Evolutionary conservation across 106 monocot genomes (phyloP).

Genomic region (Acorus calamus): DNA sequence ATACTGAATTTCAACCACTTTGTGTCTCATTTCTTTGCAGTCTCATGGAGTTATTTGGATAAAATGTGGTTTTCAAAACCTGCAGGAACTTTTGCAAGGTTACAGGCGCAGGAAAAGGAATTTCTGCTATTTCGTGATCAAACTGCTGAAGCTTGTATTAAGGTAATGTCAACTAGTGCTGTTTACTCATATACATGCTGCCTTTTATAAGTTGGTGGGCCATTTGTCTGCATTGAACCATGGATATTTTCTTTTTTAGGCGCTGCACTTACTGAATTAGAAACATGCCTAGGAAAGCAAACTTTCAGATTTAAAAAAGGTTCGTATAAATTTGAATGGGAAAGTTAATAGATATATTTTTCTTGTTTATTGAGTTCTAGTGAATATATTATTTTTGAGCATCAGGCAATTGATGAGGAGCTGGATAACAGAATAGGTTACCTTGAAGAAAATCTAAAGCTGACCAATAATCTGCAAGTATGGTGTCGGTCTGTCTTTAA

Average conservation of each 20-base stretch:
- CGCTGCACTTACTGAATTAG: constrained; percentile 59
- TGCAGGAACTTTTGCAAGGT: constrained; percentile 57
- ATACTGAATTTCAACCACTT: too few relatives aligned
- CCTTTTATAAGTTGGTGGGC: too few relatives aligned
- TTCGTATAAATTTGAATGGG: constrained; percentile 8
- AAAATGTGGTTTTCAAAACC: too few relatives aligned
- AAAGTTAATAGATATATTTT: neutral
- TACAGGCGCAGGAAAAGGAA: constrained; percentile 58
- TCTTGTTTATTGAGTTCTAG: neutral
- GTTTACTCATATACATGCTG: too few relatives aligned
- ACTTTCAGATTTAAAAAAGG: constrained; percentile 59
- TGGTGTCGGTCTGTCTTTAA: neutral
- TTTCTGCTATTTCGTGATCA: constrained; percentile 47
- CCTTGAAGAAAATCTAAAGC: constrained; percentile 59
- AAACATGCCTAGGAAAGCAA: constrained; percentile 79
- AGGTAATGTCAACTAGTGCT: constrained; percentile 15
- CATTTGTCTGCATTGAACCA: too few relatives aligned
- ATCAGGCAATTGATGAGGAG: too few relatives aligned
- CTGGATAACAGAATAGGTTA: constrained; percentile 44
- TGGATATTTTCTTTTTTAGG: constrained; percentile 23
- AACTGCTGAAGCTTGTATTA: constrained; percentile 52
- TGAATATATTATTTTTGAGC: constrained; percentile 6
- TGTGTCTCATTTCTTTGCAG: too few relatives aligned
- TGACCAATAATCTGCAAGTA: constrained; percentile 66
- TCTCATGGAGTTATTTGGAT: too few relatives aligned